Percentiles rank a stretch among this genome's conserved stretches.
Conservation (phyloP, 225 moss, liverwort and hornwort genomes). For the Climacium dendroides region DNA sequence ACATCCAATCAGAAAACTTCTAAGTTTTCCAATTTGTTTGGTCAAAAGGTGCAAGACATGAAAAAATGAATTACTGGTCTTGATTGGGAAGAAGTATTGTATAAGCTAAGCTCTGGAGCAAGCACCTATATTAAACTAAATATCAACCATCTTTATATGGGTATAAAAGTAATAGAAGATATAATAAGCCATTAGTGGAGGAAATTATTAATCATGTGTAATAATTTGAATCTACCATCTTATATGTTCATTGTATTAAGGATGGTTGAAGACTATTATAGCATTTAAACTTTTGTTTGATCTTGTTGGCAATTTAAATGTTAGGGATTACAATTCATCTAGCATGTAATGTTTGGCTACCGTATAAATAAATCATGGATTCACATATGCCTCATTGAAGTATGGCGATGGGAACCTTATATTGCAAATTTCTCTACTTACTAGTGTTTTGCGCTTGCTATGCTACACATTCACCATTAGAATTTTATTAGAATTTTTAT, state of each 20-base stretch:
- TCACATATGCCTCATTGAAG: no score
- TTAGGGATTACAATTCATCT: neutral
- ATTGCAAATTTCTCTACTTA: neutral
- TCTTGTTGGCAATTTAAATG: neutral
- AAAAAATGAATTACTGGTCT: neutral
- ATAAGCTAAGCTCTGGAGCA: neutral
- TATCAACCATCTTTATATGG: fast-evolving
- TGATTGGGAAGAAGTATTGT: neutral
- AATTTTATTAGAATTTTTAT: no score
- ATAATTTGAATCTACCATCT: no score
- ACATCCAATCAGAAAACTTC: neutral
- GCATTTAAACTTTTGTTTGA: neutral
- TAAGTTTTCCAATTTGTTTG: neutral
- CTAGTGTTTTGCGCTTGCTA: no score
- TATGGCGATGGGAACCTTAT: neutral
- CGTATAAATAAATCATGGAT: no score
- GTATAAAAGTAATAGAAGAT: no score
- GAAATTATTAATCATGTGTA: no score
- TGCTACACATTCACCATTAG: no score
- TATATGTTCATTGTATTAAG: no score
- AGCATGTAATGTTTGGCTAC: no score
- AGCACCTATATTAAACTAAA: neutral
- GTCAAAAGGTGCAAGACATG: neutral
- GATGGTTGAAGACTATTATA: neutral
- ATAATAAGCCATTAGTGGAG: neutral